Conservation (phyloP, 306 rosid genomes). For the Malus sylvestris region DNA sequence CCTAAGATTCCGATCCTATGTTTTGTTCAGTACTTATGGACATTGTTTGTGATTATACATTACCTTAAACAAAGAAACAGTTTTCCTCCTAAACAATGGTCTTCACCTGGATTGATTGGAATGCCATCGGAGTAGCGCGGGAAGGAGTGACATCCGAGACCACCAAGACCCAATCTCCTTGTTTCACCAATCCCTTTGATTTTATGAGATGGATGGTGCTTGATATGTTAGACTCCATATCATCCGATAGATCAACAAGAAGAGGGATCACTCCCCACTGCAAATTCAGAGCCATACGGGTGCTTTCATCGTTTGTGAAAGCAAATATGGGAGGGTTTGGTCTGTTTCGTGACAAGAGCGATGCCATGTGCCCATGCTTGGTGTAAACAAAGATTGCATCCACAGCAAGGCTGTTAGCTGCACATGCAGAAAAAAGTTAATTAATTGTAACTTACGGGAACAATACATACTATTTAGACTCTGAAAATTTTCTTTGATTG, state of each 20-base stretch:
- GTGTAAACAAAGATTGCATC: constrained; percentile 89
- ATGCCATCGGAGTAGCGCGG: constrained; percentile 38
- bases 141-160: constrained; percentile 65
- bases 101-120: constrained; percentile 82
- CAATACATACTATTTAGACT: neutral
- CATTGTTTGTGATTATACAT: neutral
- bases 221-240: constrained; percentile 62
- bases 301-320: constrained; percentile 50
- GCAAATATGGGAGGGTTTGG: constrained; percentile 91
- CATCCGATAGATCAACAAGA: constrained; percentile 56
- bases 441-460: neutral
- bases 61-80: neutral
- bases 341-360: constrained; percentile 70
- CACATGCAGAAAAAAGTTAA: constrained; percentile 11
- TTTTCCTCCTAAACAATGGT: constrained; percentile 31
- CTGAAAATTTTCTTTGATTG: neutral
- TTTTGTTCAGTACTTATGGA: neutral
- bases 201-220: constrained; percentile 52
- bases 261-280: constrained; percentile 84
- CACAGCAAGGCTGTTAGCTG: constrained; percentile 89
- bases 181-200: constrained; percentile 48
- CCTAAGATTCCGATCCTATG: neutral
- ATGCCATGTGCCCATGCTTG: constrained; percentile 80
- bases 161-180: constrained; percentile 60
- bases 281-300: constrained; percentile 68